These are phyloP conservation scores for Willaertia magna DNA, from an alignment of 208 protist species.

Conservation along the genomic window DNA sequence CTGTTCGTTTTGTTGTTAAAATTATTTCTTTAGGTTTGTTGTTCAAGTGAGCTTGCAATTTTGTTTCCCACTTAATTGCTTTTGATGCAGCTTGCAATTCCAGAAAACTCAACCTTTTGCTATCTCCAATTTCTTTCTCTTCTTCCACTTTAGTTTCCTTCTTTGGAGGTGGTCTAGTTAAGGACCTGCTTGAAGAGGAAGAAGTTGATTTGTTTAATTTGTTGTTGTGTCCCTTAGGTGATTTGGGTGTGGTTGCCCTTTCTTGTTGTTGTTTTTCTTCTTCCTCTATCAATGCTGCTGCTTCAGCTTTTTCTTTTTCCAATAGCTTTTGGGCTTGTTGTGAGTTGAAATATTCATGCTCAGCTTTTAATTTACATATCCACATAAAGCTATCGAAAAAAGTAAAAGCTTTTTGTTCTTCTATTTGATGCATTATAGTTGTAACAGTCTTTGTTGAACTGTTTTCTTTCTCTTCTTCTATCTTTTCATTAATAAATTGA, in stretches of 20 bases:
- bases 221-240: no score
- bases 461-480: no score
- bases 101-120: background rate
- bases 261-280: background rate
- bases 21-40: background rate
- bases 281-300: background rate
- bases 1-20: background rate
- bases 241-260: background rate
- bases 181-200: no score
- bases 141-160: background rate
- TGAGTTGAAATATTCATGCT: background rate
- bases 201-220: no score
- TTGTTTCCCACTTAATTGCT: background rate
- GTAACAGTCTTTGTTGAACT: no score
- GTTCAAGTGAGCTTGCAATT: background rate
- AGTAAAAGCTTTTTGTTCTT: no score
- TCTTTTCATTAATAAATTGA: no score
- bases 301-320: background rate
- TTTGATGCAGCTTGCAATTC: background rate
- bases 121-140: background rate
- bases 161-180: background rate
- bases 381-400: no score
- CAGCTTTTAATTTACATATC: background rate
- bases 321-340: background rate
- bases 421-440: no score